A percentile compares a stretch with the other conserved stretches of the same genome.
phyloP scores from a whole-genome alignment of 352 stramenopile genomes.

The Phytophthora pisi region DNA sequence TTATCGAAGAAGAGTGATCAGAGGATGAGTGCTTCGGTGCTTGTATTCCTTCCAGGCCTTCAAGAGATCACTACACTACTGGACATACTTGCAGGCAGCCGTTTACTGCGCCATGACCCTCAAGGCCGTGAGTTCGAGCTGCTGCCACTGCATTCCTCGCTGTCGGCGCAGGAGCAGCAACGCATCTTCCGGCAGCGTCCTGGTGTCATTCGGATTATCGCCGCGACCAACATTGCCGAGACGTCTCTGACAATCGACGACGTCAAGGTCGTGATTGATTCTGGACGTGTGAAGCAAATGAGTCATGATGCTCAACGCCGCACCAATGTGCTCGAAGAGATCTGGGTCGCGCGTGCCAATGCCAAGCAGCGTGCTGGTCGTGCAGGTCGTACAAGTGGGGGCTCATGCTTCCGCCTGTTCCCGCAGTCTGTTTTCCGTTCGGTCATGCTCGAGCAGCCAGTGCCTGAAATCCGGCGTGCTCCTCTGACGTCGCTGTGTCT shows the following conservation, averaged over 20 bases:
- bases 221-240: slow-evolving; percentile 97
- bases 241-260: slow-evolving; percentile 97
- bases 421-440: slow-evolving; percentile 74
- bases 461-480: slow-evolving; percentile 96
- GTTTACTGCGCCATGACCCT: slow-evolving; percentile 47
- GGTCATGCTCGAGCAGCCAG: slow-evolving; percentile 77
- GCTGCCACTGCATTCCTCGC: slow-evolving; percentile 93
- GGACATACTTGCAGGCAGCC: slow-evolving; percentile 66
- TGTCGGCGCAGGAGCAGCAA: slow-evolving; percentile 94
- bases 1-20: slow-evolving; percentile 15
- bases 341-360: slow-evolving; percentile 91
- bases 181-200: slow-evolving; percentile 87
- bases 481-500: slow-evolving; percentile 96
- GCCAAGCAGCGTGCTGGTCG: slow-evolving; percentile 90
- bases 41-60: slow-evolving; percentile 96
- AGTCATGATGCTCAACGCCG: slow-evolving; percentile 78
- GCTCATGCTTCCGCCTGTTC: slow-evolving; percentile 91
- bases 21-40: slow-evolving; percentile 79
- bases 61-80: slow-evolving; percentile 94
- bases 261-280: slow-evolving; percentile 96
- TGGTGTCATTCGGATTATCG: slow-evolving; percentile 91
- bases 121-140: slow-evolving; percentile 62
- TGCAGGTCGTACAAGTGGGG: slow-evolving; percentile 92
- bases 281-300: slow-evolving; percentile 94
- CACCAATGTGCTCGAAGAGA: slow-evolving; percentile 90